These are phyloP conservation scores for Cyclotella atomus DNA, from an alignment of 108 stramenopile species.

Conservation along the genomic window DNA sequence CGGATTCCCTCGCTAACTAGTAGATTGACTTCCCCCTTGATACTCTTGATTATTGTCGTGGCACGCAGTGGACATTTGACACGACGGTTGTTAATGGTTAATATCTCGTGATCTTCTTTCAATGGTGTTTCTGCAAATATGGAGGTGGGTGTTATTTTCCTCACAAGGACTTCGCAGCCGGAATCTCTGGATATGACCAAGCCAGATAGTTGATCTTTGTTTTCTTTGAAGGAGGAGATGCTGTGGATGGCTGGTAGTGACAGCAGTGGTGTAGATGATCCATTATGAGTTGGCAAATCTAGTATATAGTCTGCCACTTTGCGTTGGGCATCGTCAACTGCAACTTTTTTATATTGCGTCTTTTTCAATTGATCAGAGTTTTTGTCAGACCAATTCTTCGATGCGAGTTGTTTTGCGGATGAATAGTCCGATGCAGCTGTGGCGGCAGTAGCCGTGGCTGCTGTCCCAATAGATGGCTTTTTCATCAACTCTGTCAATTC, in stretches of 20 bases:
- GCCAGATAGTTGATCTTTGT: constrained; percentile 25
- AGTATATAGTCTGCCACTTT: constrained; percentile 2
- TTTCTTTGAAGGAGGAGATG: constrained; percentile 15
- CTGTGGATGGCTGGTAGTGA: constrained; percentile 8
- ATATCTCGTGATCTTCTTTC: constrained; percentile 20
- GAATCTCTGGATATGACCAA: constrained; percentile 13
- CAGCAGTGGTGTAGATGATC: not conserved
- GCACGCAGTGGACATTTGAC: constrained; percentile 32
- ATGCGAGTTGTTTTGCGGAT: not conserved
- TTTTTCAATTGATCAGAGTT: too few species aligned
- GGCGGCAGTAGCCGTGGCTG: not conserved
- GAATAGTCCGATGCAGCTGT: constrained; percentile 4
- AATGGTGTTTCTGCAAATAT: constrained; percentile 22
- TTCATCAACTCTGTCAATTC: not conserved
- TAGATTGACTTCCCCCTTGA: constrained; percentile 15
- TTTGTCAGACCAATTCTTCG: too few species aligned
- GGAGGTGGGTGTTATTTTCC: constrained; percentile 24
- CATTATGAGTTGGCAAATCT: not conserved
- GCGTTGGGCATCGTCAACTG: not conserved
- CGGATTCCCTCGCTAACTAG: constrained; percentile 14
- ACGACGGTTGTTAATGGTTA: constrained; percentile 26
- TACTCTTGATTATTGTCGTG: constrained; percentile 25
- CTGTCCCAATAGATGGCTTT: not conserved
- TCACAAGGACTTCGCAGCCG: constrained; percentile 9
- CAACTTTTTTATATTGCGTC: not conserved